Conservation (phyloP, 345 rosid species). For the Noccaea bulbosa region DNA sequence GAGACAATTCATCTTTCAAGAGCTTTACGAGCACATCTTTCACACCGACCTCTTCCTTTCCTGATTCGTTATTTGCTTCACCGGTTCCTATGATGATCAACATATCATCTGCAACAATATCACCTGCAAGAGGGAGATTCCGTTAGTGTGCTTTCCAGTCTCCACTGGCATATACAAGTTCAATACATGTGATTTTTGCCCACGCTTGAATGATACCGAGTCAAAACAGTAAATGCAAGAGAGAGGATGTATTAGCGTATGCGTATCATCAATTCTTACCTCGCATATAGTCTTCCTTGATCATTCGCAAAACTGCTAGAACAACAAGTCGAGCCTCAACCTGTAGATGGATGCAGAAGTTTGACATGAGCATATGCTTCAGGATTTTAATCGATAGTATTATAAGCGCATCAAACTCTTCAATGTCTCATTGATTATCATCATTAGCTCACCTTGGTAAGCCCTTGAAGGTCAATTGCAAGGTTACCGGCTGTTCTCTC, state of each 20-base stretch:
- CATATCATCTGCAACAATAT: constrained; percentile 66
- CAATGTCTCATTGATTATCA: constrained; percentile 3
- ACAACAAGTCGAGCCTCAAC: constrained; percentile 92
- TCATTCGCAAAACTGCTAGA: constrained; percentile 86
- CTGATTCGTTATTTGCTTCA: constrained; percentile 41
- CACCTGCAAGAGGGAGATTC: constrained; percentile 55
- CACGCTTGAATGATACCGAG: neutral
- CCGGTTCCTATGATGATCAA: constrained; percentile 65
- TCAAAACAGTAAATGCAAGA: constrained; percentile 3
- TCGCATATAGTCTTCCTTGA: constrained; percentile 71
- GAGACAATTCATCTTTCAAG: constrained; percentile 69
- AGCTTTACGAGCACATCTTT: constrained; percentile 61
- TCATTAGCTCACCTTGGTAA: constrained; percentile 62
- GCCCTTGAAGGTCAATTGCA: constrained; percentile 78
- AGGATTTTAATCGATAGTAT: constrained; percentile 26
- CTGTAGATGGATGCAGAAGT: constrained; percentile 51
- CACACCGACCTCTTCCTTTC: constrained; percentile 45
- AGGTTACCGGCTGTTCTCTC: constrained; percentile 57
- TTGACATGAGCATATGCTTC: constrained; percentile 24
- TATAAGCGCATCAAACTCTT: constrained; percentile 13
- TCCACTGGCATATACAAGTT: constrained; percentile 2
- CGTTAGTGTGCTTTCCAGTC: constrained; percentile 13
- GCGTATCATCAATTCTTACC: constrained; percentile 57
- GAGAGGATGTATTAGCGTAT: neutral
- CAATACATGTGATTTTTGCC: constrained; percentile 4